Evolutionary conservation across 164 flowering plant species (phyloP).

Genomic region (Vitis rotundifolia): DNA sequence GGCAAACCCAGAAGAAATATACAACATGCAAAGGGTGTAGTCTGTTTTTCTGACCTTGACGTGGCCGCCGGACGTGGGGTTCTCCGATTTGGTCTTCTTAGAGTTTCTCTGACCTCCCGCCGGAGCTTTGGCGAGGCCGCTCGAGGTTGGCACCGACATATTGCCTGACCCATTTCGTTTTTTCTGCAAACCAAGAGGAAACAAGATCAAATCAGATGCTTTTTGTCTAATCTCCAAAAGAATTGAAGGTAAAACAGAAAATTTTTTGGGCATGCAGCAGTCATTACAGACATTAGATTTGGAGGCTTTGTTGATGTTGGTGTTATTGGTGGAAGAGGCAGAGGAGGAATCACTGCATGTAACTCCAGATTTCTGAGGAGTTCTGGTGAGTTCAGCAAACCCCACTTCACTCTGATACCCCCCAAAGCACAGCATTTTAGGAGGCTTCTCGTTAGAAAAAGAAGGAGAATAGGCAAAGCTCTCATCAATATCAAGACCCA

Average conservation of each 20-base stretch:
- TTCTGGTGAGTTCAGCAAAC: neutral
- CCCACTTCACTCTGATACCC: constrained; percentile 9
- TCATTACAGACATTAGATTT: constrained; percentile 30
- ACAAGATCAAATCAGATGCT: neutral
- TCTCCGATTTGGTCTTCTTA: constrained; percentile 43
- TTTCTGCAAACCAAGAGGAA: constrained; percentile 24
- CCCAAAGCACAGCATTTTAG: constrained; percentile 67
- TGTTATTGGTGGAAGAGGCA: constrained; percentile 37
- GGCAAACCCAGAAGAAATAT: neutral
- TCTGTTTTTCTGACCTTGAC: constrained; percentile 35
- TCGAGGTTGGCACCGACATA: constrained; percentile 15
- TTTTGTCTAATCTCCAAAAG: neutral
- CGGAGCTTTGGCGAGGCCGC: constrained; percentile 11
- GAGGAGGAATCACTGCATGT: constrained; percentile 56
- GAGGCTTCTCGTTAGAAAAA: constrained; percentile 27
- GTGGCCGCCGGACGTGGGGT: constrained; percentile 20
- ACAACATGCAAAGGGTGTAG: neutral
- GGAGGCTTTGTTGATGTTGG: constrained; percentile 21
- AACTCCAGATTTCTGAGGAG: constrained; percentile 30
- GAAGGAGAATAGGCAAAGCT: constrained; percentile 22
- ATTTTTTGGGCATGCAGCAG: neutral
- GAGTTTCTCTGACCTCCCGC: constrained; percentile 20
- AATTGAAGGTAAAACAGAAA: neutral
- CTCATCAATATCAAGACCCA: constrained; percentile 23
- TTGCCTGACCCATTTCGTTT: constrained; percentile 31